Evolutionary conservation across 2,329 filamentous ascomycete species (phyloP).

Genomic region (Chrysoporthe cubensis): DNA sequence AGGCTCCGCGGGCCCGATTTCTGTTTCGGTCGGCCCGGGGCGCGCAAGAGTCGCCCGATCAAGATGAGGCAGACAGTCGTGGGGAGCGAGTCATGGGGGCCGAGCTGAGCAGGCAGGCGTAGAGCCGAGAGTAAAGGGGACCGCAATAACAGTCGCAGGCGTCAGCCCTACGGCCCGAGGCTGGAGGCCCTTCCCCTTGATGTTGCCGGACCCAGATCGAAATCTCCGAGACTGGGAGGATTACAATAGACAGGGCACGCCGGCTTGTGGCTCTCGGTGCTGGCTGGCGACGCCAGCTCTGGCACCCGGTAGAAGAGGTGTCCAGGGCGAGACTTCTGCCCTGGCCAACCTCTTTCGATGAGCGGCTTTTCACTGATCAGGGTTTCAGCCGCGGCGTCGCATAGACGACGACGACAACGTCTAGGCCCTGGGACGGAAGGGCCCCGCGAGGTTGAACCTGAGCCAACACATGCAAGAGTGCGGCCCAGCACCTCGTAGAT

Average conservation of each 20-base stretch:
- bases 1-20: neutral
- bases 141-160: neutral
- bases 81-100: neutral
- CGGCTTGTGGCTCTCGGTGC: too few relatives aligned
- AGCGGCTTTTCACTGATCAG: neutral
- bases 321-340: too few relatives aligned
- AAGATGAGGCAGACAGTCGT: neutral
- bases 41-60: constrained; percentile 8
- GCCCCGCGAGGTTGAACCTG: neutral
- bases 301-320: too few relatives aligned
- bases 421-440: neutral
- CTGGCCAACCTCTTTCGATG: neutral
- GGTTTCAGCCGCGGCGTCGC: neutral
- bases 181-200: constrained; percentile 5
- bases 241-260: too few relatives aligned
- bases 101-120: neutral
- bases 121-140: neutral
- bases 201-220: constrained; percentile 7
- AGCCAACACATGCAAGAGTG: constrained; percentile 1
- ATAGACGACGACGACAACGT: neutral
- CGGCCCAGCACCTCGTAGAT: constrained; percentile 1
- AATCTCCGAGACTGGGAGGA: neutral
- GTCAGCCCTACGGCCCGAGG: constrained; percentile 24
- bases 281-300: too few relatives aligned
- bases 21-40: constrained; percentile 4